These are phyloP conservation scores for Stramenopiles sp. DNA, from an alignment of 352 stramenopile genomes.

Conservation along the genomic window DNA sequence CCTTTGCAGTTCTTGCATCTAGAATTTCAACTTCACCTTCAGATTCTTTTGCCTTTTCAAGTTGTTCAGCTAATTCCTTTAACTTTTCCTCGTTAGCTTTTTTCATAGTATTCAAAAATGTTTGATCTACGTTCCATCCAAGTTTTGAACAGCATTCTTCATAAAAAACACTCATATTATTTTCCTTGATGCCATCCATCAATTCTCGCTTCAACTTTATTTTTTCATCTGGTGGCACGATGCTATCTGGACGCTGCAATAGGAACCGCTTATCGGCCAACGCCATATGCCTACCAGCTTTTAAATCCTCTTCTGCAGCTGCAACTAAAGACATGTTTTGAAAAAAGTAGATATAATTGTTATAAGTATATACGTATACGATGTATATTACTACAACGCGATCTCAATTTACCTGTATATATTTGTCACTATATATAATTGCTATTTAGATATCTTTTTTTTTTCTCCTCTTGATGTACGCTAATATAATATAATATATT, in stretches of 20 bases:
- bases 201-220: slow-evolving; percentile 28
- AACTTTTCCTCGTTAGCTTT: slow-evolving; percentile 41
- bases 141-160: slow-evolving; percentile 40
- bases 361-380: too few relatives aligned
- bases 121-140: slow-evolving; percentile 33
- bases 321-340: neutral
- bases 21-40: slow-evolving; percentile 92
- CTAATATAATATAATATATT: too few relatives aligned
- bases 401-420: too few relatives aligned
- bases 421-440: too few relatives aligned
- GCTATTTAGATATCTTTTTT: too few relatives aligned
- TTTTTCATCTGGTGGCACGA: slow-evolving; percentile 25
- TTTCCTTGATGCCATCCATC: slow-evolving; percentile 30
- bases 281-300: neutral
- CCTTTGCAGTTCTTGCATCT: slow-evolving; percentile 71
- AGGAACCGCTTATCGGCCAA: neutral
- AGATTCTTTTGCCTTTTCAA: slow-evolving; percentile 79
- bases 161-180: slow-evolving; percentile 33
- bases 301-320: neutral
- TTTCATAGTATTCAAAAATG: slow-evolving; percentile 35
- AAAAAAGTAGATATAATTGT: too few relatives aligned
- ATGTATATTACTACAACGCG: too few relatives aligned
- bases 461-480: too few relatives aligned
- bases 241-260: slow-evolving; percentile 12
- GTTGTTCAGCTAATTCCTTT: slow-evolving; percentile 47